A percentile compares a stretch with the other conserved stretches of the same genome.
Conservation (phyloP, 352 stramenopile genomes). For the Globisporangium spinosum region DNA sequence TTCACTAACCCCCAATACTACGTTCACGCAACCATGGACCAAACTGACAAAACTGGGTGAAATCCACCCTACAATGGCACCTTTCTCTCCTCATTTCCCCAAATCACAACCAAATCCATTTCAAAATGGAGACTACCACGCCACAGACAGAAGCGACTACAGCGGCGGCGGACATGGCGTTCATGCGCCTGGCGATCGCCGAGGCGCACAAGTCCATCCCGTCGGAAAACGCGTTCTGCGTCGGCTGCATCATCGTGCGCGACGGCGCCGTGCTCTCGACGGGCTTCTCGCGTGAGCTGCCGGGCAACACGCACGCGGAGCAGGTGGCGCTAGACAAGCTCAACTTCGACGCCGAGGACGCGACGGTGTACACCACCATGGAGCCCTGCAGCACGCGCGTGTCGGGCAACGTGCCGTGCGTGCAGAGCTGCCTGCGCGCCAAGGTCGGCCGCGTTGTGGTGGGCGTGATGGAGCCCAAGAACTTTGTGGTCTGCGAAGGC, state of each 20-base stretch:
- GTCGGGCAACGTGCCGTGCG: constrained; percentile 82
- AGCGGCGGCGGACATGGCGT: constrained; percentile 31
- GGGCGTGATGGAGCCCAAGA: constrained; percentile 83
- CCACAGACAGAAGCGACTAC: neutral
- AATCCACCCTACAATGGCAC: neutral
- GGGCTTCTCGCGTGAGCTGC: constrained; percentile 83
- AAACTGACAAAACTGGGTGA: constrained; percentile 2
- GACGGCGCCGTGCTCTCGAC: constrained; percentile 55
- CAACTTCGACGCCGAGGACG: constrained; percentile 48
- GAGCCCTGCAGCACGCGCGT: constrained; percentile 85
- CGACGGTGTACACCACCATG: constrained; percentile 89
- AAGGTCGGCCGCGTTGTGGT: constrained; percentile 71
- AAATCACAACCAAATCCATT: neutral
- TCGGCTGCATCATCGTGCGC: constrained; percentile 73
- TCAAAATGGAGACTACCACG: neutral
- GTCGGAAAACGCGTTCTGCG: constrained; percentile 75
- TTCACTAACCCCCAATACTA: neutral
- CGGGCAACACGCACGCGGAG: constrained; percentile 88
- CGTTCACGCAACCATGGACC: neutral
- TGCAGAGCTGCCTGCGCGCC: constrained; percentile 72
- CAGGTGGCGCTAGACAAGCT: constrained; percentile 85
- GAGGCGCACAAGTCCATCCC: constrained; percentile 73
- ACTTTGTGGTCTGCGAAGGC: constrained; percentile 84
- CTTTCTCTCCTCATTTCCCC: neutral
- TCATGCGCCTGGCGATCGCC: constrained; percentile 79